Conservation (phyloP, 2,329 filamentous ascomycete species). For the Didymella lethalis region DNA sequence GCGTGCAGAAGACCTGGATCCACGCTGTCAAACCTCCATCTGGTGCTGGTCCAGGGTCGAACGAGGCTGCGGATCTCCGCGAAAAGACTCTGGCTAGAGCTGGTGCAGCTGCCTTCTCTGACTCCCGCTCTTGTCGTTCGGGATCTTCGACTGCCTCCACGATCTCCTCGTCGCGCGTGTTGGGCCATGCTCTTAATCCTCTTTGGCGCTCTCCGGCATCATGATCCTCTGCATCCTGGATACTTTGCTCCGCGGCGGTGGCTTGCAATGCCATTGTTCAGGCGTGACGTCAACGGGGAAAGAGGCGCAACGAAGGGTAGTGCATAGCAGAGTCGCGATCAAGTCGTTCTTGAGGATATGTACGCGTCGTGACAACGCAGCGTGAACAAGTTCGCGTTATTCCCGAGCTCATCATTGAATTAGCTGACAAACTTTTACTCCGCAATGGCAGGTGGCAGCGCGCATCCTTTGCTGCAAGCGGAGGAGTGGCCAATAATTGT, state of each 20-base stretch:
- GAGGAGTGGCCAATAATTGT: neutral
- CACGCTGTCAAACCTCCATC: slow-evolving; percentile 64
- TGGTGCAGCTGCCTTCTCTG: slow-evolving; percentile 9
- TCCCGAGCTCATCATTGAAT: slow-evolving; percentile 7
- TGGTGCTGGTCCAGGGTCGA: slow-evolving; percentile 42
- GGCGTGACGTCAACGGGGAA: slow-evolving; percentile 1
- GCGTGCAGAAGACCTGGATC: slow-evolving; percentile 61
- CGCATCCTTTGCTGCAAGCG: slow-evolving; percentile 10
- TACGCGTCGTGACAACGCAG: neutral
- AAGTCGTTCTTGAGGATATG: neutral
- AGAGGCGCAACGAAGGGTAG: neutral
- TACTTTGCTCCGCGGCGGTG: neutral
- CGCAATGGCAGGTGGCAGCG: slow-evolving; percentile 3
- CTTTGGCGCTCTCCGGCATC: neutral
- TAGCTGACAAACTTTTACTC: slow-evolving; percentile 12
- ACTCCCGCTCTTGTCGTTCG: slow-evolving; percentile 13
- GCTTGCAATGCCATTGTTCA: slow-evolving; percentile 4
- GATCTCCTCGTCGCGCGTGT: slow-evolving; percentile 29
- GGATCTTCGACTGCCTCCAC: slow-evolving; percentile 17
- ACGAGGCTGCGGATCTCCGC: slow-evolving; percentile 34
- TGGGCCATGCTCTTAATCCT: slow-evolving; percentile 22
- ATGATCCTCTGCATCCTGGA: neutral
- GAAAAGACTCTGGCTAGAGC: slow-evolving; percentile 32
- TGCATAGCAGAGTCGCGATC: neutral
- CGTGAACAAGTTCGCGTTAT: neutral